Evolutionary conservation across 192 early-diverging fungal genomes (phyloP).

Genomic region (Geosiphon pyriformis): DNA sequence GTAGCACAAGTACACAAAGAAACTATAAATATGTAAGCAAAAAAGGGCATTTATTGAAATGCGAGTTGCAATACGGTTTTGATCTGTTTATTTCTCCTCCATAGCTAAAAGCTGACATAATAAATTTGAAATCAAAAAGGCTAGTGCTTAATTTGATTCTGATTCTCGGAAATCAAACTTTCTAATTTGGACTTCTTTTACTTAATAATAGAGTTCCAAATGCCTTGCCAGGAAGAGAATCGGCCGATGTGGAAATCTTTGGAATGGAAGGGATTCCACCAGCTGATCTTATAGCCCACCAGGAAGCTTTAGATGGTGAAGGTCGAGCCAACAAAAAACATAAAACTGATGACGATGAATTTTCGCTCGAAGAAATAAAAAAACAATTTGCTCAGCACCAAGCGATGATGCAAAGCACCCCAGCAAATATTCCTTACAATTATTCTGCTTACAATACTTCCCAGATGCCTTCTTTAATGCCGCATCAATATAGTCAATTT

Average conservation of each 20-base stretch:
- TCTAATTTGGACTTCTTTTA: too few relatives aligned
- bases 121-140: not conserved
- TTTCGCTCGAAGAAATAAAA: conserved; percentile 38
- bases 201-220: conserved; percentile 67
- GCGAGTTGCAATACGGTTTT: too few relatives aligned
- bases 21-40: conserved; percentile 64
- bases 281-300: conserved; percentile 69
- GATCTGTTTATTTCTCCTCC: too few relatives aligned
- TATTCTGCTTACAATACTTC: not conserved
- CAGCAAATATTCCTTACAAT: not conserved
- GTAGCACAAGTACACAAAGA: conserved; percentile 93
- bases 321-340: conserved; percentile 42
- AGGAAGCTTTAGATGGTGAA: conserved; percentile 43
- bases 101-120: too few relatives aligned
- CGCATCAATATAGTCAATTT: conserved; percentile 52
- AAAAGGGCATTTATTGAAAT: too few relatives aligned
- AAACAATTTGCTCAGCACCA: conserved; percentile 41
- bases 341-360: conserved; percentile 32
- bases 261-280: conserved; percentile 90
- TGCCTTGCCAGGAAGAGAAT: conserved; percentile 77
- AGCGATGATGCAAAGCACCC: conserved; percentile 38
- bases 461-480: conserved; percentile 37
- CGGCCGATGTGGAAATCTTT: conserved; percentile 87
- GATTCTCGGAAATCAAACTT: too few relatives aligned
- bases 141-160: not conserved